Percentiles rank a stretch among this genome's conserved stretches.
Conservation (phyloP, 441 rosid species). For the Syzygium syzygioides region DNA sequence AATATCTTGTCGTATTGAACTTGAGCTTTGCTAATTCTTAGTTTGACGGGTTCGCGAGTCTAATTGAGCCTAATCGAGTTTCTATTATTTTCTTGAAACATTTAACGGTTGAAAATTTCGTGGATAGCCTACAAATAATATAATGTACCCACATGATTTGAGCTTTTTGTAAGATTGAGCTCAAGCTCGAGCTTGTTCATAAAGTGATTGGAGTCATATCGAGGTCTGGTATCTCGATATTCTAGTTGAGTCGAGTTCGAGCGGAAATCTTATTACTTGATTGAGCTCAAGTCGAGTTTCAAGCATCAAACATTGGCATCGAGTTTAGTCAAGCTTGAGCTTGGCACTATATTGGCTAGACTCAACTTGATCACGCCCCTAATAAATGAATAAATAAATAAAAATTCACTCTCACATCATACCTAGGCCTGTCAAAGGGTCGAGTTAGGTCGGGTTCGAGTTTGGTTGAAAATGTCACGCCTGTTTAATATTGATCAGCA, state of each 20-base stretch:
- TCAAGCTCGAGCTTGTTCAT: too few species aligned
- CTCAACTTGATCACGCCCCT: too few species aligned
- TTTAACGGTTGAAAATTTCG: not conserved
- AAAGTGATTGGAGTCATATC: not conserved
- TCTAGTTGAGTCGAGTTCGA: not conserved
- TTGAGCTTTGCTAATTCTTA: not conserved
- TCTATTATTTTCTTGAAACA: not conserved
- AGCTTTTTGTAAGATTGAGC: too few species aligned
- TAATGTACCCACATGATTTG: not conserved
- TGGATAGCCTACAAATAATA: not conserved
- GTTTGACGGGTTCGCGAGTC: accelerated
- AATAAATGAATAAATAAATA: too few species aligned
- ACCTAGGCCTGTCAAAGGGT: too few species aligned
- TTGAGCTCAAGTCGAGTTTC: not conserved
- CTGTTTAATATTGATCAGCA: too few species aligned
- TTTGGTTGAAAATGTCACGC: too few species aligned
- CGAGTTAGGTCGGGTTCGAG: too few species aligned
- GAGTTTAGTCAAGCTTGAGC: not conserved
- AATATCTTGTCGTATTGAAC: not conserved
- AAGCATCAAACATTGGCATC: not conserved
- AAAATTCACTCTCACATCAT: too few species aligned
- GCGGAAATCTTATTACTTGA: not conserved
- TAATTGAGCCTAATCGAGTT: not conserved
- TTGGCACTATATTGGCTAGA: too few species aligned
- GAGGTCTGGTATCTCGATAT: not conserved